These are phyloP conservation scores for Mortierella sp. DNA, from an alignment of 371 early-diverging fungal species.

Conservation along the genomic window DNA sequence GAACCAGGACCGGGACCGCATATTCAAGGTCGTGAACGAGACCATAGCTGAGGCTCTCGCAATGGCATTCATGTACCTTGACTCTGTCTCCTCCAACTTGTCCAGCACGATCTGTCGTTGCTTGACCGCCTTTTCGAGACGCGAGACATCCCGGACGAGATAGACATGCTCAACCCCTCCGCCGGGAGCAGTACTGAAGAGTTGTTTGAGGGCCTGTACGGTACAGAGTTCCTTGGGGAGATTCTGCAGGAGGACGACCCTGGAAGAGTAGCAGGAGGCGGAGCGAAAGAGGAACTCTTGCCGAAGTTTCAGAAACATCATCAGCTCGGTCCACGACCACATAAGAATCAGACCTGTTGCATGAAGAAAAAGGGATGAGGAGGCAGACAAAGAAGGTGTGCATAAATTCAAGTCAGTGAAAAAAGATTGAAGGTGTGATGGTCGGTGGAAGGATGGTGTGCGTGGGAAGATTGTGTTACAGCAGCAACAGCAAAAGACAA, in stretches of 20 bases:
- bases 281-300: conserved; percentile 32
- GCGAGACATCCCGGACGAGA: conserved; percentile 16
- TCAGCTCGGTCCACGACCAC: conserved; percentile 38
- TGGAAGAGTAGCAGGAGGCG: conserved; percentile 28
- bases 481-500: not conserved
- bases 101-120: conserved; percentile 24
- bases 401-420: not conserved
- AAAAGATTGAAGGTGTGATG: not conserved
- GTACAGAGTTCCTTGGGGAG: conserved; percentile 19
- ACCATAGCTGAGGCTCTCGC: conserved; percentile 36
- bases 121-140: conserved; percentile 36
- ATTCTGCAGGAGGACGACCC: conserved; percentile 35
- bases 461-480: not conserved
- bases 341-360: conserved; percentile 17
- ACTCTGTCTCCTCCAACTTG: conserved; percentile 29
- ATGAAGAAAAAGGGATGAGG: not conserved
- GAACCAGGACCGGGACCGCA: conserved; percentile 28
- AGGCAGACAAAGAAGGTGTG: not conserved
- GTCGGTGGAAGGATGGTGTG: not conserved
- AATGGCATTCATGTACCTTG: conserved; percentile 31
- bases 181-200: conserved; percentile 23
- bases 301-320: conserved; percentile 35
- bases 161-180: conserved; percentile 38
- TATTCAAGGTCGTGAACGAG: conserved; percentile 18
- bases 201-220: conserved; percentile 14